A percentile compares a stretch with the other conserved stretches of the same genome.
phyloP scores from a whole-genome alignment of 805 yeast genomes.

The Metschnikowia matae region DNA sequence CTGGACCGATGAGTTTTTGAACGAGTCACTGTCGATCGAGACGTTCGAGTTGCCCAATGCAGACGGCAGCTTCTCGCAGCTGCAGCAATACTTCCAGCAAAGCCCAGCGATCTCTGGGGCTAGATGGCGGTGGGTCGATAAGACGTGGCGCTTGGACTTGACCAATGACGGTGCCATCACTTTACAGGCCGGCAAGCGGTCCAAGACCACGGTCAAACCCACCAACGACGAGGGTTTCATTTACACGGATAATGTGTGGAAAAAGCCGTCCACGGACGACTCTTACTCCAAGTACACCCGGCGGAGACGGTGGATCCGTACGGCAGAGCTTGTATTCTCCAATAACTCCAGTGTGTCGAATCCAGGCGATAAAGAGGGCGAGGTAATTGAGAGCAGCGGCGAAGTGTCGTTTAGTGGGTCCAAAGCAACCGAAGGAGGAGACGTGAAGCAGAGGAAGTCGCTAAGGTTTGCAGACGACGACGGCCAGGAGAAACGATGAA shows the following conservation, averaged over 20 bases:
- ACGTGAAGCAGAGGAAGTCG: slow-evolving; percentile 33
- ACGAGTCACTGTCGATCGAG: slow-evolving; percentile 76
- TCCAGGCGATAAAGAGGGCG: background rate
- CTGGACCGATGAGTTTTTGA: slow-evolving; percentile 95
- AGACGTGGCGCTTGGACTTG: slow-evolving; percentile 84
- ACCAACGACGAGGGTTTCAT: slow-evolving; percentile 78
- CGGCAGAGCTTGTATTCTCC: slow-evolving; percentile 70
- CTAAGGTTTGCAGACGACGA: slow-evolving; percentile 40
- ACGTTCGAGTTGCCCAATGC: slow-evolving; percentile 77
- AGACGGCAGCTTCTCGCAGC: slow-evolving; percentile 32
- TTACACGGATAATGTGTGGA: slow-evolving; percentile 93
- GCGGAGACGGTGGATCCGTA: slow-evolving; percentile 92
- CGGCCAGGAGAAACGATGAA: background rate
- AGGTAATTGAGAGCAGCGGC: background rate
- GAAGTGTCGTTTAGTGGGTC: background rate
- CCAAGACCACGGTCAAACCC: slow-evolving; percentile 64
- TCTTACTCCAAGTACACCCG: slow-evolving; percentile 88
- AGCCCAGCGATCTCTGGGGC: slow-evolving; percentile 52
- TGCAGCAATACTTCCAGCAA: slow-evolving; percentile 23
- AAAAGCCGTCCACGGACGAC: slow-evolving; percentile 82
- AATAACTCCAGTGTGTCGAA: background rate
- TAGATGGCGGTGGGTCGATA: slow-evolving; percentile 94
- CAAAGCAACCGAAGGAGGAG: background rate
- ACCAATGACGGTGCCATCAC: slow-evolving; percentile 85
- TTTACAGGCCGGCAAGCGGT: slow-evolving; percentile 54